These are phyloP conservation scores for Penicillium argentinense DNA, from an alignment of 495 filamentous ascomycete species.

Conservation along the genomic window DNA sequence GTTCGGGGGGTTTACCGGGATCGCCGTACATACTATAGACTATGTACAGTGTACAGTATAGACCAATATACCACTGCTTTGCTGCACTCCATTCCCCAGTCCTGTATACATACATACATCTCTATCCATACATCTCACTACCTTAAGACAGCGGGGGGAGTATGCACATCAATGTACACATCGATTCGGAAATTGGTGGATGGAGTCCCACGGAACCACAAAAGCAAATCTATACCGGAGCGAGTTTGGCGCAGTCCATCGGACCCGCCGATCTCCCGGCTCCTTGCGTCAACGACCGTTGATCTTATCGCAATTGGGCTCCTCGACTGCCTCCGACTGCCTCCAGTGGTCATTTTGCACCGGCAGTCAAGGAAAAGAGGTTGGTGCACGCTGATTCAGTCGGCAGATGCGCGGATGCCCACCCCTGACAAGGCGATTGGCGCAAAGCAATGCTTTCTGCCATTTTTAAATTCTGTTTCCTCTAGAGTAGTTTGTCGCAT, in stretches of 20 bases:
- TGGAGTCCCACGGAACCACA: neutral
- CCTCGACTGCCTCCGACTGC: too few species aligned
- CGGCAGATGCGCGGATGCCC: too few species aligned
- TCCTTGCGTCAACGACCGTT: constrained; percentile 18
- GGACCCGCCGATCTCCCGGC: constrained; percentile 27
- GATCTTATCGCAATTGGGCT: constrained; percentile 14
- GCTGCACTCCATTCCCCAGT: neutral
- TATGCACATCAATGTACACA: too few species aligned
- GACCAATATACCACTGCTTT: constrained; percentile 1
- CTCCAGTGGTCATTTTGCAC: neutral
- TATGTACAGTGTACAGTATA: neutral
- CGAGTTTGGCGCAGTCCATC: constrained; percentile 1
- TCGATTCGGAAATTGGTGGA: too few species aligned
- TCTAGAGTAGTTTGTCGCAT: too few species aligned
- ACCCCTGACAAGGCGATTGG: too few species aligned
- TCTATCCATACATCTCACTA: too few species aligned
- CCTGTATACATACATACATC: too few species aligned
- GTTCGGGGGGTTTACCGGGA: neutral
- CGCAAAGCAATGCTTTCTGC: too few species aligned
- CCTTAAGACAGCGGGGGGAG: too few species aligned
- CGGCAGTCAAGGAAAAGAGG: neutral
- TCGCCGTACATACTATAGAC: neutral
- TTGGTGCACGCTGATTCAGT: too few species aligned
- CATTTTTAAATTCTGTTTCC: too few species aligned
- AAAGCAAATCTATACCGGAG: neutral